Percentiles rank a stretch among this genome's conserved stretches.
These are phyloP conservation scores for Echeveria elegans DNA, from an alignment of 164 flowering plant species.

Conservation along the genomic window DNA sequence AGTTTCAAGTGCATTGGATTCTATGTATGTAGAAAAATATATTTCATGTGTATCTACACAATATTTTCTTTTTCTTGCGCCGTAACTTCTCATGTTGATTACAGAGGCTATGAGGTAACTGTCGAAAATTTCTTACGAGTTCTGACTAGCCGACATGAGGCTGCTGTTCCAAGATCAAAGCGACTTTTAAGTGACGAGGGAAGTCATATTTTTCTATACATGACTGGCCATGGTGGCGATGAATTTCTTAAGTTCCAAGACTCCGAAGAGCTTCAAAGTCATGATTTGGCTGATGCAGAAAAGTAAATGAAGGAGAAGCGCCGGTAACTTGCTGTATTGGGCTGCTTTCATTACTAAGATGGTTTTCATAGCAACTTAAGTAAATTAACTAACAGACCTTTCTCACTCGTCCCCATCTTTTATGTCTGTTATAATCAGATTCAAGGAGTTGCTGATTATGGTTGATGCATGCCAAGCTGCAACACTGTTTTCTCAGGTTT, in stretches of 20 bases:
- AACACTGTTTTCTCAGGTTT: conserved; percentile 87
- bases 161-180: conserved; percentile 95
- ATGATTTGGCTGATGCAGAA: conserved; percentile 98
- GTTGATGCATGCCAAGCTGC: conserved; percentile 99
- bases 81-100: conserved; percentile 62
- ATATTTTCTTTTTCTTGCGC: conserved; percentile 2
- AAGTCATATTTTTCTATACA: conserved; percentile 90
- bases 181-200: conserved; percentile 98
- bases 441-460: conserved; percentile 96
- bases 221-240: conserved; percentile 99
- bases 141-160: conserved; percentile 85
- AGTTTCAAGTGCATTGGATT: too few relatives aligned
- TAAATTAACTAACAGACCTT: neutral
- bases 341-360: neutral
- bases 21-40: too few relatives aligned
- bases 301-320: conserved; percentile 97
- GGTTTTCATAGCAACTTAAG: neutral
- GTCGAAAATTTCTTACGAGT: conserved; percentile 93
- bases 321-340: conserved; percentile 31
- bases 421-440: conserved; percentile 29
- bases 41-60: neutral
- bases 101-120: conserved; percentile 98
- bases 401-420: neutral
- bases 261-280: conserved; percentile 97
- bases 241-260: conserved; percentile 96